Base-by-base conservation (phyloP, 2,329 filamentous ascomycete genomes). In the Aspergillus viridinutans region DNA sequence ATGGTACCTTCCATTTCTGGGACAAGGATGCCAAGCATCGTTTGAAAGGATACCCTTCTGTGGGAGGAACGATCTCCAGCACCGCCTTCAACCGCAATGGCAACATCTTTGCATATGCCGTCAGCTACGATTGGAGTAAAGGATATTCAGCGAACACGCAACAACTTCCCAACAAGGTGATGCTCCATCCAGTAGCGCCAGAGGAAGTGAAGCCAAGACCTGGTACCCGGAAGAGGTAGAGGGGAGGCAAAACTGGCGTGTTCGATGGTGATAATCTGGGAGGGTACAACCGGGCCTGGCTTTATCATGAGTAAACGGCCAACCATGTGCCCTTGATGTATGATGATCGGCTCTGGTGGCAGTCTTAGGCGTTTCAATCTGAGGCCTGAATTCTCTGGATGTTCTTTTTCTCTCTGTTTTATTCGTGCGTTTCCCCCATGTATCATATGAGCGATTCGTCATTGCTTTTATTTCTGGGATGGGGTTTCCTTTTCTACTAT, bases 61-160 rank as follows among this genome's bases (percentile, higher is more conserved):
- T 92, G 5, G 89, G 90, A 20, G 92, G 92, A 57, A 90, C 89
- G 68, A 99, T 99, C 77, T 89, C 89, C 7, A 83, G 90, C 25
- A 96, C 92, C 1, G 90, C 86, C n/a, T 99, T 99, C 81, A 96
- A 92, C 78, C 85, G 86, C 67, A 88, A 82, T 57, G 94, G 94
- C 53, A 87, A 76, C 70, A 91, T 93, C 68, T 94, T 94, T 70
- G 90, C 90, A 17, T 94, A 94, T 67, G 91, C 92, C 26, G 85
- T 97, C 50, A 92, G 91, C 72, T 99, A 99, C 74, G 94, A 99
- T 78, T 99, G 94, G 94, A 92, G 89, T 78, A 97, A 99, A 80
- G 94, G 94, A 17, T 97, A 93, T 78, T 85, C 89, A 62, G 85
- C 81, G 64, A 97, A 97, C 76, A 94, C 81, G 26, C 85, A 86